A percentile compares a stretch with the other conserved stretches of the same genome.
Evolutionary conservation across 2,329 filamentous ascomycete genomes (phyloP).

Genomic region (Tolypocladium inflatum): DNA sequence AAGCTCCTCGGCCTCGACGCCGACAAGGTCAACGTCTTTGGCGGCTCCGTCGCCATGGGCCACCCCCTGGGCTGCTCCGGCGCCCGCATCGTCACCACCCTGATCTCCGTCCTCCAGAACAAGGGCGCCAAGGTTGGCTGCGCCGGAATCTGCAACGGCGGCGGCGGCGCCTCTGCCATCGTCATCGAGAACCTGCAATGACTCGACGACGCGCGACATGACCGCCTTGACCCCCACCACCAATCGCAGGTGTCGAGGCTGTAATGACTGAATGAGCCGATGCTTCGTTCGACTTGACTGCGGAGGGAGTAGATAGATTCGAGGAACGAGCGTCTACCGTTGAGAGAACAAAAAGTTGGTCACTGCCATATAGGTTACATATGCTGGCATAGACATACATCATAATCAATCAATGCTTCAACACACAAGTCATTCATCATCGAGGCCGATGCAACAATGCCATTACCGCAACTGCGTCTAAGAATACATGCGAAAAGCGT

Average conservation of each 20-base stretch:
- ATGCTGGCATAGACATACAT: not conserved
- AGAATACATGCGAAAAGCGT: not conserved
- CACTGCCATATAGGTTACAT: not conserved
- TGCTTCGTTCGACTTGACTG: not conserved
- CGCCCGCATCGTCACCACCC: constrained; percentile 83
- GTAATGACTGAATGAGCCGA: constrained; percentile 4
- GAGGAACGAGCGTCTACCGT: not conserved
- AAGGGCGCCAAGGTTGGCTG: constrained; percentile 91
- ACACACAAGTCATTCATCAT: not conserved
- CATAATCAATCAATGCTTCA: not conserved
- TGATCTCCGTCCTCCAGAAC: constrained; percentile 79
- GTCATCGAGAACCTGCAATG: constrained; percentile 70
- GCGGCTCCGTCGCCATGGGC: constrained; percentile 89
- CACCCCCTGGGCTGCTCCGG: constrained; percentile 92
- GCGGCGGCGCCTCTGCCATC: constrained; percentile 87
- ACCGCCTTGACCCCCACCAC: constrained; percentile 17
- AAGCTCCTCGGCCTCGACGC: constrained; percentile 74
- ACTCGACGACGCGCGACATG: constrained; percentile 21
- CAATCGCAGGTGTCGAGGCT: constrained; percentile 2
- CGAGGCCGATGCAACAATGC: not conserved
- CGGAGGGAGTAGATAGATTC: not conserved
- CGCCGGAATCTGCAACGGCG: constrained; percentile 96
- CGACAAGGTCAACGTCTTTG: constrained; percentile 90
- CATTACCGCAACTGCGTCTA: not conserved
- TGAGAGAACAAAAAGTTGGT: not conserved